Percentiles rank a stretch among this genome's conserved stretches.
Evolutionary conservation across 441 rosid species (phyloP).

Genomic region (Adansonia grandidieri): DNA sequence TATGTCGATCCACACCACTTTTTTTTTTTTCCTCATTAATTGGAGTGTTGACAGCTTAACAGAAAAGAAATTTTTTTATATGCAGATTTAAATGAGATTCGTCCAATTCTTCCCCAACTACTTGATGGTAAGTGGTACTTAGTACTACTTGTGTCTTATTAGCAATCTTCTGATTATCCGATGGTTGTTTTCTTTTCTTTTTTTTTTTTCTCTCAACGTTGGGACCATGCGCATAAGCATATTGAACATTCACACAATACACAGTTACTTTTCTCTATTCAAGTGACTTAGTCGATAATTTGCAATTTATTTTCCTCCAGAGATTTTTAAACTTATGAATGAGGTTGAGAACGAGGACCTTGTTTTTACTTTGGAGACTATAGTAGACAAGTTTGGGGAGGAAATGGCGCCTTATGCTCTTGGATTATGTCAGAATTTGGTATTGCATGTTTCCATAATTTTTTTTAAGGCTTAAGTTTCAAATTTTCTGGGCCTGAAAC

Average conservation of each 20-base stretch:
- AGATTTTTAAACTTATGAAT: constrained; percentile 96
- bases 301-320: constrained; percentile 45
- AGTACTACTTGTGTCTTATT: constrained; percentile 12
- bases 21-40: neutral
- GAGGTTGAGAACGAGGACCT: constrained; percentile 99
- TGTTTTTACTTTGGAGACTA: constrained; percentile 93
- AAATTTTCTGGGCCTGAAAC: constrained; percentile 27
- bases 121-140: constrained; percentile 73
- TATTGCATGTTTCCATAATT: constrained; percentile 38
- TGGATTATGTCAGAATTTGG: constrained; percentile 98
- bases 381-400: constrained; percentile 98
- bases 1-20: neutral
- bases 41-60: neutral
- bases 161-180: neutral
- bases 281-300: neutral
- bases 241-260: neutral
- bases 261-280: neutral
- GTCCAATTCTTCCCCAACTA: constrained; percentile 93
- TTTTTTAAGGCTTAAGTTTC: neutral
- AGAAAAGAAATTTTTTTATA: constrained; percentile 8
- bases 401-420: constrained; percentile 99
- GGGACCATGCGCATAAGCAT: neutral
- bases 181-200: neutral
- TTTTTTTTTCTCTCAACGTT: neutral
- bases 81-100: constrained; percentile 95